These are phyloP conservation scores for Lactarius quietus DNA, from an alignment of 768 basidiomycete genomes.

Conservation along the genomic window DNA sequence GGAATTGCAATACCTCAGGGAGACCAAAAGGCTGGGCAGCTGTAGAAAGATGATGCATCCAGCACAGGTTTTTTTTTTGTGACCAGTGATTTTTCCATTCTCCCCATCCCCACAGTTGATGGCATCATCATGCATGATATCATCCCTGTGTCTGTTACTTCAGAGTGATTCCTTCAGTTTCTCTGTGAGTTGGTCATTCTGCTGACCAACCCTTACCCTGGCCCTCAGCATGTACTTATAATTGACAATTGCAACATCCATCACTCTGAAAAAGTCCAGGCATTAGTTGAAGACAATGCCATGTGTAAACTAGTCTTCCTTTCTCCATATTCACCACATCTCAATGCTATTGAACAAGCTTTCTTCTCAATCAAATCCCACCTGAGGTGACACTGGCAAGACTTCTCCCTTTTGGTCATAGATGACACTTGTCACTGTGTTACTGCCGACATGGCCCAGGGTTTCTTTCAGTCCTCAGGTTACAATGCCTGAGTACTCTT, in stretches of 20 bases:
- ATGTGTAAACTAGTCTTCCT: not conserved
- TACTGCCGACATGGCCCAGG: not conserved
- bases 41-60: slow-evolving; percentile 20
- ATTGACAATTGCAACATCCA: slow-evolving; percentile 43
- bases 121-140: slow-evolving; percentile 24
- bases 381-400: not conserved
- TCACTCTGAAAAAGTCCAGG: slow-evolving; percentile 37
- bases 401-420: not conserved
- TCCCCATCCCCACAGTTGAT: slow-evolving; percentile 23
- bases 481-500: not conserved
- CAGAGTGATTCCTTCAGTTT: slow-evolving; percentile 34
- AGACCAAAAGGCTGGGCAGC: slow-evolving; percentile 14
- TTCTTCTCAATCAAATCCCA: not conserved
- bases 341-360: not conserved
- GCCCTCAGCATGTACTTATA: slow-evolving; percentile 37
- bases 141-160: slow-evolving; percentile 34
- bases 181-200: slow-evolving; percentile 29
- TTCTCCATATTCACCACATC: not conserved
- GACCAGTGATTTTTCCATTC: slow-evolving; percentile 23
- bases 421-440: not conserved
- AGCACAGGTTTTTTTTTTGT: slow-evolving; percentile 17
- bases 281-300: slow-evolving; percentile 31
- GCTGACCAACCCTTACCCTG: slow-evolving; percentile 36
- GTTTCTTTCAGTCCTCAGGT: not conserved
- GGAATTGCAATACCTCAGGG: not conserved